Evolutionary conservation across 208 protist genomes (phyloP).

Genomic region (Leptomonas pyrrhocoris): DNA sequence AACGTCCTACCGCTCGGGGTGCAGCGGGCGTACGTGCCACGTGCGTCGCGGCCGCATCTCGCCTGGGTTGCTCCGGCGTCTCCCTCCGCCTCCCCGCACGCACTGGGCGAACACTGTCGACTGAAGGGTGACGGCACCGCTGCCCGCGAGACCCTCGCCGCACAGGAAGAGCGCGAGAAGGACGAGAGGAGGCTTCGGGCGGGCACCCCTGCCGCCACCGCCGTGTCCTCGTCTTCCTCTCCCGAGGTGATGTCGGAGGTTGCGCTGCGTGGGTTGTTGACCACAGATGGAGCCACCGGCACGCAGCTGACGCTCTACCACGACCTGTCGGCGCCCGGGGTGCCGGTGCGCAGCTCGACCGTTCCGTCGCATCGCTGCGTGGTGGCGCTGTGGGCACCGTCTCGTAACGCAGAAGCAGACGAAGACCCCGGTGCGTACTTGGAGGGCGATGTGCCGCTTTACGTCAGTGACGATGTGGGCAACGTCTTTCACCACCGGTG

Average conservation of each 20-base stretch:
- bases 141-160: conserved; percentile 16
- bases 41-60: conserved; percentile 53
- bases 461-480: conserved; percentile 41
- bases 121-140: conserved; percentile 37
- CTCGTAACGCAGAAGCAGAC: background rate
- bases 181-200: conserved; percentile 4
- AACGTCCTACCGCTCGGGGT: conserved; percentile 33
- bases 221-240: background rate
- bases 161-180: conserved; percentile 20
- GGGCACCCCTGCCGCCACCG: background rate
- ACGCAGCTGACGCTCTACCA: conserved; percentile 29
- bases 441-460: conserved; percentile 3
- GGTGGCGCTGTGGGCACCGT: conserved; percentile 23
- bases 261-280: conserved; percentile 33
- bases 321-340: background rate
- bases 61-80: conserved; percentile 25
- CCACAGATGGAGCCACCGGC: conserved; percentile 41
- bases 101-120: conserved; percentile 19
- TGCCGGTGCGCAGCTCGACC: conserved; percentile 10
- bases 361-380: conserved; percentile 37
- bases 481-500: conserved; percentile 33
- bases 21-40: conserved; percentile 48
- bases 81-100: background rate
- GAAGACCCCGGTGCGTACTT: background rate
- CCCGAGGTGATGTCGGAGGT: background rate